A percentile compares a stretch with the other conserved stretches of the same genome.
Evolutionary conservation across 768 basidiomycete genomes (phyloP).

Genomic region (Russula brevipes): DNA sequence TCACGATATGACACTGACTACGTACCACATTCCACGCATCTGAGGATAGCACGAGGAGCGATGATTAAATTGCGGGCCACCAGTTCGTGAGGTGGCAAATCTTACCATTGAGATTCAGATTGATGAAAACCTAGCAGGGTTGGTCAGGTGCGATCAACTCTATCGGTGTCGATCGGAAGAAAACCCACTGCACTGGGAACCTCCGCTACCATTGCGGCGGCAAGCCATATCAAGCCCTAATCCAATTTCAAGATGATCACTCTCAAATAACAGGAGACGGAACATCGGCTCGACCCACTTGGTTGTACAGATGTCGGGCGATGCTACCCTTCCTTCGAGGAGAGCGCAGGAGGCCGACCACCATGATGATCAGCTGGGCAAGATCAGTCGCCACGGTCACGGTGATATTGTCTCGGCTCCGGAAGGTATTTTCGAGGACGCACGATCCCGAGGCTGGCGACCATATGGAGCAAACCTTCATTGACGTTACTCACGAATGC

Average conservation of each 20-base stretch:
- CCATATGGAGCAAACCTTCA: constrained; percentile 5
- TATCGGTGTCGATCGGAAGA: not conserved
- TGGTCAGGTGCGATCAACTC: not conserved
- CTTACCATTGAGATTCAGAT: constrained; percentile 16
- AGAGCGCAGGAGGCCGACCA: constrained; percentile 6
- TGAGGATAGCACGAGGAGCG: not conserved
- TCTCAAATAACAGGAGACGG: not conserved
- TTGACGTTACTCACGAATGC: not conserved
- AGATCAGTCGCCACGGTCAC: constrained; percentile 11
- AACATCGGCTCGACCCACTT: not conserved
- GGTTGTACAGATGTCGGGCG: constrained; percentile 1
- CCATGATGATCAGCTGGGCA: constrained; percentile 4
- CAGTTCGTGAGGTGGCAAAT: not conserved
- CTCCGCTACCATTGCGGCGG: not conserved
- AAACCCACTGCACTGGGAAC: constrained; percentile 6
- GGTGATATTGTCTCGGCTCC: constrained; percentile 2
- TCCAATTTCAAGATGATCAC: not conserved
- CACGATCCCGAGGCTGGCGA: not conserved
- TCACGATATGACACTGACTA: too few relatives aligned
- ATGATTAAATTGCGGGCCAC: not conserved
- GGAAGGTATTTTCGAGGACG: not conserved
- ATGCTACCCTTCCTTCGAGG: not conserved
- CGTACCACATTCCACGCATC: constrained; percentile 11
- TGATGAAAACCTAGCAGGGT: constrained; percentile 9
- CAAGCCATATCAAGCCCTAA: constrained; percentile 16